These are phyloP conservation scores for Brasenia schreberi DNA, from an alignment of 164 flowering plant genomes.

Conservation along the genomic window DNA sequence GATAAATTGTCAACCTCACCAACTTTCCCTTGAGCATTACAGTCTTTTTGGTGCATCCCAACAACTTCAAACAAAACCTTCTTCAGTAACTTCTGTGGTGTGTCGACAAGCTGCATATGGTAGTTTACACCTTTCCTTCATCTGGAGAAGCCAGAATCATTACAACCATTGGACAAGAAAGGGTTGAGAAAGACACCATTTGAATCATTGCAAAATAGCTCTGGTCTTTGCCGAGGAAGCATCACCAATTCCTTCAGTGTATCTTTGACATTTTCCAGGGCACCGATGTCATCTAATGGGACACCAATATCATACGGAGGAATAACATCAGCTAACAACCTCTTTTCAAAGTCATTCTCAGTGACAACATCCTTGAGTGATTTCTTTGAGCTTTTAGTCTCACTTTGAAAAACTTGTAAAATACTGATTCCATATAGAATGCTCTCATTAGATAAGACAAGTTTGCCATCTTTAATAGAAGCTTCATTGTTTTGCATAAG, in stretches of 20 bases:
- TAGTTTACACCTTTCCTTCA: slow-evolving; percentile 37
- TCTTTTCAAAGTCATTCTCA: slow-evolving; percentile 80
- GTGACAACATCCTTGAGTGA: slow-evolving; percentile 94
- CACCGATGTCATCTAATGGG: slow-evolving; percentile 91
- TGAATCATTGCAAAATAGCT: slow-evolving; percentile 60
- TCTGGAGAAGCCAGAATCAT: slow-evolving; percentile 36
- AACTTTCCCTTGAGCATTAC: neutral
- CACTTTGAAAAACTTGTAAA: slow-evolving; percentile 54
- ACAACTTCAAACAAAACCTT: slow-evolving; percentile 29
- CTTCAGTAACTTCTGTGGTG: slow-evolving; percentile 47
- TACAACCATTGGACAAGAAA: slow-evolving; percentile 11
- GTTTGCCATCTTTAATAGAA: slow-evolving; percentile 39
- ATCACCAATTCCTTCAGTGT: slow-evolving; percentile 92
- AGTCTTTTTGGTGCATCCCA: slow-evolving; percentile 10
- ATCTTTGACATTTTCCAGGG: slow-evolving; percentile 81
- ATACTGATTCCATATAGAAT: slow-evolving; percentile 57
- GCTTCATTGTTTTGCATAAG: slow-evolving; percentile 45
- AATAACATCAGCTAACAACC: slow-evolving; percentile 79
- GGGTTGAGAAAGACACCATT: neutral
- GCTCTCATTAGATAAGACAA: slow-evolving; percentile 61
- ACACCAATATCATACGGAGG: slow-evolving; percentile 94
- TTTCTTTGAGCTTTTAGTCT: slow-evolving; percentile 53
- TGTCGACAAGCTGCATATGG: slow-evolving; percentile 8
- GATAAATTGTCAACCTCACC: slow-evolving; percentile 14
- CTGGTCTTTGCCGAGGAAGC: slow-evolving; percentile 96